Evolutionary conservation across 805 yeast genomes (phyloP).

Genomic region (Yamadazyma laniorum): DNA sequence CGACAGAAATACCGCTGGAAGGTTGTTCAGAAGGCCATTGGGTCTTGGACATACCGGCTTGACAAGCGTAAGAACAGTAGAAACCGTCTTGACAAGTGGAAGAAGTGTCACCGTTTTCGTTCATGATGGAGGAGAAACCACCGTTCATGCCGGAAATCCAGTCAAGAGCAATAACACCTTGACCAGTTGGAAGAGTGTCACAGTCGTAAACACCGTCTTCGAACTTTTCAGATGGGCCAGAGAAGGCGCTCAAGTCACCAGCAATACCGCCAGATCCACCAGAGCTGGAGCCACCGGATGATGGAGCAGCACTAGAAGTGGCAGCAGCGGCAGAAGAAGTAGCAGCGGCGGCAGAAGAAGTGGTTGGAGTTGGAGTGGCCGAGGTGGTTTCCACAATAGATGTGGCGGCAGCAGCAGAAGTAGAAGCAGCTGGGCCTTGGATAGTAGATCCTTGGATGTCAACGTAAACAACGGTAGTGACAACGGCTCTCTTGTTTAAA

Average conservation of each 20-base stretch:
- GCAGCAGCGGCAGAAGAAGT: constrained; percentile 9
- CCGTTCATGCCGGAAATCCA: constrained; percentile 53
- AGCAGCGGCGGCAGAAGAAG: constrained; percentile 12
- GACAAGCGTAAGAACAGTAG: constrained; percentile 97
- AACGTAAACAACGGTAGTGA: constrained; percentile 36
- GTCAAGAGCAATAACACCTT: constrained; percentile 78
- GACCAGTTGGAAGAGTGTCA: constrained; percentile 70
- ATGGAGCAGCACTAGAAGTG: constrained; percentile 11
- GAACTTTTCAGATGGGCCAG: constrained; percentile 59
- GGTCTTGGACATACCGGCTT: constrained; percentile 98
- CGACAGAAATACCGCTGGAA: constrained; percentile 82
- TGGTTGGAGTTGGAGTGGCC: constrained; percentile 8
- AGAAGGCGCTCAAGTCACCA: constrained; percentile 62
- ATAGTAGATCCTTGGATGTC: constrained; percentile 38
- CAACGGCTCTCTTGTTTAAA: constrained; percentile 38
- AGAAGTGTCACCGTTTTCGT: constrained; percentile 57
- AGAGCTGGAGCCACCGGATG: constrained; percentile 13
- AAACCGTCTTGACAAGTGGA: constrained; percentile 80
- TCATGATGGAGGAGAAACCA: constrained; percentile 79
- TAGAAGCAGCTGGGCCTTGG: constrained; percentile 19
- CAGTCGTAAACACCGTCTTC: constrained; percentile 72
- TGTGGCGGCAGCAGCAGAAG: constrained; percentile 14
- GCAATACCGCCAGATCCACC: constrained; percentile 34
- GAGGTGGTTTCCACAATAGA: constrained; percentile 8
- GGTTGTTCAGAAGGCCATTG: constrained; percentile 96